A percentile compares a stretch with the other conserved stretches of the same genome.
phyloP scores from a whole-genome alignment of 2,329 filamentous ascomycete genomes.

The Phyllosticta ampelicida region DNA sequence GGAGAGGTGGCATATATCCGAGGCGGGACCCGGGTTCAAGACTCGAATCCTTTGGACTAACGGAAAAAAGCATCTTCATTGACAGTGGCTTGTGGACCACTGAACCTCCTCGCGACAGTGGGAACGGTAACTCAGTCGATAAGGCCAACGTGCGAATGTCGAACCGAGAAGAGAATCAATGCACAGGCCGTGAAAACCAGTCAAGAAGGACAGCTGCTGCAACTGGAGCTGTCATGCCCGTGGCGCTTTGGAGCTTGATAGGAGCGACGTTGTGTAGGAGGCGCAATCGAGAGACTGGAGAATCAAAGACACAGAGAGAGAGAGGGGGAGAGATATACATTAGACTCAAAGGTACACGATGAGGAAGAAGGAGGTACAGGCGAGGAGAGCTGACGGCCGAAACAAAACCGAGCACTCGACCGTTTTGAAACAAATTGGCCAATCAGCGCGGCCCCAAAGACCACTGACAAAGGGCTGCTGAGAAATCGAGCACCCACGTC shows the following conservation, averaged over 20 bases:
- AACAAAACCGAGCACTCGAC: background rate
- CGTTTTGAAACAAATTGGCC: background rate
- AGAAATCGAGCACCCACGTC: background rate
- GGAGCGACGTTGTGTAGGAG: too few relatives aligned
- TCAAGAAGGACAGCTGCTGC: too few relatives aligned
- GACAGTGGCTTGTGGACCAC: too few relatives aligned
- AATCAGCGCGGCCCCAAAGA: background rate
- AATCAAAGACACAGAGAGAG: too few relatives aligned
- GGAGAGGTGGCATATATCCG: background rate
- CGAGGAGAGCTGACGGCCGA: background rate
- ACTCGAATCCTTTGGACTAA: background rate
- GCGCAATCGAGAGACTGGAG: too few relatives aligned
- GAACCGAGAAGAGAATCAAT: background rate
- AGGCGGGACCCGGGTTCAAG: background rate
- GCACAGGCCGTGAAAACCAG: too few relatives aligned
- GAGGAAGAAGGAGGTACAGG: too few relatives aligned
- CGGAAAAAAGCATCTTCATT: too few relatives aligned
- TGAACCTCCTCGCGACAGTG: background rate
- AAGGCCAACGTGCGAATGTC: background rate
- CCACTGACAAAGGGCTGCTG: background rate
- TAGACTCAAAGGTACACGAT: too few relatives aligned
- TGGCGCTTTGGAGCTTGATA: too few relatives aligned
- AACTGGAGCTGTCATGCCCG: too few relatives aligned
- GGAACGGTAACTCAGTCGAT: background rate
- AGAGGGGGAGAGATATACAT: too few relatives aligned